Conservation (phyloP, 805 yeast genomes). For the Pichia eremophila region DNA sequence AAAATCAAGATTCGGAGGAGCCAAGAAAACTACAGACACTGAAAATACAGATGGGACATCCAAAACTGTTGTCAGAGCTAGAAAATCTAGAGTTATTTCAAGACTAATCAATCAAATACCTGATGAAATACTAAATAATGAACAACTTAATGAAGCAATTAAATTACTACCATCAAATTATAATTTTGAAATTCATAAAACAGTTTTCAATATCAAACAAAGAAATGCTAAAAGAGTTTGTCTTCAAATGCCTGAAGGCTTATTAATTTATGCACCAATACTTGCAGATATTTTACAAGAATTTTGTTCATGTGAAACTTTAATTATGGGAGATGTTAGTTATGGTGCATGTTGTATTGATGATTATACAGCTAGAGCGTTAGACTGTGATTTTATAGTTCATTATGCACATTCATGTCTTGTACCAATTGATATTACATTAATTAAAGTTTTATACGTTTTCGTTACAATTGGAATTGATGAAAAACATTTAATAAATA, state of each 20-base stretch:
- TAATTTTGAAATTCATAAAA: slow-evolving; percentile 92
- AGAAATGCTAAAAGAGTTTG: slow-evolving; percentile 75
- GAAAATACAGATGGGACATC: background rate
- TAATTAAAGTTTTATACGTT: slow-evolving; percentile 85
- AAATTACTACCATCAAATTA: slow-evolving; percentile 79
- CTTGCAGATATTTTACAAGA: slow-evolving; percentile 90
- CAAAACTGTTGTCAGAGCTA: slow-evolving; percentile 9
- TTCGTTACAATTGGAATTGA: slow-evolving; percentile 91
- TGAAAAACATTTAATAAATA: slow-evolving; percentile 68
- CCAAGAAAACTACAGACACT: slow-evolving; percentile 5
- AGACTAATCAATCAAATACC: slow-evolving; percentile 83
- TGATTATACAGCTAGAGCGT: slow-evolving; percentile 85
- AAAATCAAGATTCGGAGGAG: slow-evolving; percentile 23
- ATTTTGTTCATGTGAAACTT: slow-evolving; percentile 76
- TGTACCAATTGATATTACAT: slow-evolving; percentile 89
- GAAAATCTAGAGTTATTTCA: slow-evolving; percentile 33
- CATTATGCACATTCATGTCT: slow-evolving; percentile 97
- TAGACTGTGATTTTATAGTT: slow-evolving; percentile 89
- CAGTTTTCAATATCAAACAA: slow-evolving; percentile 85
- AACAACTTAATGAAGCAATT: slow-evolving; percentile 77
- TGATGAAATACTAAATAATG: slow-evolving; percentile 67
- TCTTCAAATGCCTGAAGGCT: slow-evolving; percentile 95
- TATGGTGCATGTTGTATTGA: slow-evolving; percentile 99
- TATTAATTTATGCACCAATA: slow-evolving; percentile 77
- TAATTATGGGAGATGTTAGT: slow-evolving; percentile 97